Percentiles rank a stretch among this genome's conserved stretches.
phyloP scores from a whole-genome alignment of 106 monocot species.

The Gastrodia elata region DNA sequence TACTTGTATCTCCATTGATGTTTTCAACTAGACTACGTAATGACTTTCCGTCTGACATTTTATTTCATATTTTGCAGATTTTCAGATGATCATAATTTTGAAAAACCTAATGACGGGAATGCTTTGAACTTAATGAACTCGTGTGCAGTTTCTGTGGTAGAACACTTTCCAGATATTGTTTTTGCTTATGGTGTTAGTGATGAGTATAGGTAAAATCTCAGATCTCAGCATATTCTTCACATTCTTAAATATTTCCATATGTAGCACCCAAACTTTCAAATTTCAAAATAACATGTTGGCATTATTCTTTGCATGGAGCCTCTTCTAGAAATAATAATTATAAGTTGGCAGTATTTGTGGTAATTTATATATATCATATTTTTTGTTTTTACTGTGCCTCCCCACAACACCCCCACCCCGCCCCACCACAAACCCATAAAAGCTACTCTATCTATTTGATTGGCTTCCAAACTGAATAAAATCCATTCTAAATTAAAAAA shows the following conservation, averaged over 20 bases:
- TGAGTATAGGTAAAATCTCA: constrained; percentile 60
- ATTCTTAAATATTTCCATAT: neutral
- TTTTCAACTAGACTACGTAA: neutral
- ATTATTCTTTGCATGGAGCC: too few relatives aligned
- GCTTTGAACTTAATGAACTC: constrained; percentile 80
- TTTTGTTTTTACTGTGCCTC: too few relatives aligned
- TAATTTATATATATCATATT: too few relatives aligned
- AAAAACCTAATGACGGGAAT: constrained; percentile 80
- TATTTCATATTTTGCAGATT: constrained; percentile 30
- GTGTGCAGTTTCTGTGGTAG: constrained; percentile 61
- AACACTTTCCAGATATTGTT: constrained; percentile 73
- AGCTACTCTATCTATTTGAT: neutral
- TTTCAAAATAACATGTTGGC: neutral
- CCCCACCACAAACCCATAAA: neutral
- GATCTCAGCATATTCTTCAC: too few relatives aligned
- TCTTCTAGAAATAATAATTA: too few relatives aligned
- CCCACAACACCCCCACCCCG: too few relatives aligned
- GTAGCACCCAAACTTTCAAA: too few relatives aligned
- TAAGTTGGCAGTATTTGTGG: too few relatives aligned
- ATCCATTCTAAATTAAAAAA: neutral
- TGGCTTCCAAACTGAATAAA: neutral
- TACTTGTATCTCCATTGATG: neutral
- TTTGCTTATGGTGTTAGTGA: constrained; percentile 96
- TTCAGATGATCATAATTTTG: constrained; percentile 49
- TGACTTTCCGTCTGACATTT: neutral